Evolutionary conservation across 2,329 filamentous ascomycete species (phyloP), one percentile per base, ranked within the genome.

Genomic region (Bretziella fagacearum): DNA sequence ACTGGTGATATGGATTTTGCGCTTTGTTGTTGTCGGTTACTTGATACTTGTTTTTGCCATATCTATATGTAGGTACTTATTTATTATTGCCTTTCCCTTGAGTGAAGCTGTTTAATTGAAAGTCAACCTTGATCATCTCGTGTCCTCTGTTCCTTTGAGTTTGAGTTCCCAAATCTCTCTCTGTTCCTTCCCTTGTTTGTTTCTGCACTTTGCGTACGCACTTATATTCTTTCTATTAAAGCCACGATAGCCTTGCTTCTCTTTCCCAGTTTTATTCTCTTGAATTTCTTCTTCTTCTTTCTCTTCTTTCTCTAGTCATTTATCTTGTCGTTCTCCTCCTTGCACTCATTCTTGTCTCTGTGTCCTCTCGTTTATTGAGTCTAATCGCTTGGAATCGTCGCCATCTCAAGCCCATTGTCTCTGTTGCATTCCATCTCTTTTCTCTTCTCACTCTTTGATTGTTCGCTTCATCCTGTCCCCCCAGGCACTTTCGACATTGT

Each of bases 391-490:
- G 33, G 11, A 36, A 18, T 18, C 33, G 18, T 36, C 33, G 33
- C 33, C 33, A 36, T 36, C 3, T 13, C 33, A n/a, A 15, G 13
- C 15, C 33, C 18, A 7, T 39, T 35, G 29, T 15, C 35, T 35
- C 23, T 47, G 45, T 15, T 32, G 27, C 41, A 44, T 49, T 49
- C 33, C 32, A 49, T 37, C 18, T 44, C 18, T 30, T 22, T 37
- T 44, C 30, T 37, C 33, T 48, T 37, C 30, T 17, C 47, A 27
- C 25, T 44, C 18, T 45, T 20, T 48, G 37, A n/a, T 33, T 44
- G 22, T 43, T 30, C 35, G 47, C 15, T 43, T 39, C 40, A 3
- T 39, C 4, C 27, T 39, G 29, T n/a, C n/a, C 43, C 29, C 43
- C 22, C 25, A 11, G 18, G 35, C 22, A 17, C 40, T 49, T 43